Percentiles rank a stretch among this genome's conserved stretches.
Conservation (phyloP, 2,329 filamentous ascomycete genomes). For the Colletotrichum brevisporum region DNA sequence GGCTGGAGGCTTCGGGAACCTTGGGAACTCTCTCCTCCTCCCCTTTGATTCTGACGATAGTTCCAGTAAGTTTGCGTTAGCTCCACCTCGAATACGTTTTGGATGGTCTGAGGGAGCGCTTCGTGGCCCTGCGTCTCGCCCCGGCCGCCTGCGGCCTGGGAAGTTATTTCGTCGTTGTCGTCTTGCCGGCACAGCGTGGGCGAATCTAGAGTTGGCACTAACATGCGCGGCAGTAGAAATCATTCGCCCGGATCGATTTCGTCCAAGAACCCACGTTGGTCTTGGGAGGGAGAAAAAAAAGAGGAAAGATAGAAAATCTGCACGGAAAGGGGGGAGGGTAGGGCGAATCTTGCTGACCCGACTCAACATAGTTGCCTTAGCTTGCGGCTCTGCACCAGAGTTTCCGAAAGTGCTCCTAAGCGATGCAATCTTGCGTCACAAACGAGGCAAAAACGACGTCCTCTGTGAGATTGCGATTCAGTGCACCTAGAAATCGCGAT, state of each 20-base stretch:
- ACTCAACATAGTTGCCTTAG: neutral
- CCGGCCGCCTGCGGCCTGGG: slow-evolving; percentile 11
- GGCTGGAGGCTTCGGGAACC: slow-evolving; percentile 20
- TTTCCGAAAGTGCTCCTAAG: slow-evolving; percentile 1
- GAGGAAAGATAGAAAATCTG: neutral
- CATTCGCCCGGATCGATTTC: neutral
- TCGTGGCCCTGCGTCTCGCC: slow-evolving; percentile 9
- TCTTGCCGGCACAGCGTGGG: neutral
- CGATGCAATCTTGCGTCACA: slow-evolving; percentile 3
- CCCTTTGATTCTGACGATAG: slow-evolving; percentile 23
- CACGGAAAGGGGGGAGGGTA: too few relatives aligned
- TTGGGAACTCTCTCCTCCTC: slow-evolving; percentile 12
- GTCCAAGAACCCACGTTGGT: slow-evolving; percentile 3
- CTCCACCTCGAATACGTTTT: slow-evolving; percentile 32
- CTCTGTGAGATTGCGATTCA: neutral
- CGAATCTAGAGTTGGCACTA: too few relatives aligned
- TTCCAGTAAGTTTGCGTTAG: slow-evolving; percentile 22
- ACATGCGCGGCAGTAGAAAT: slow-evolving; percentile 5
- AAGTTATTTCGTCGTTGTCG: slow-evolving; percentile 5
- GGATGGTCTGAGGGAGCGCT: neutral
- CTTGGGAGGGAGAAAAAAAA: neutral
- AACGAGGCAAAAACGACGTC: slow-evolving; percentile 25
- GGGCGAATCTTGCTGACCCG: neutral
- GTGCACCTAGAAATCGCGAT: neutral
- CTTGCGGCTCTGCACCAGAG: slow-evolving; percentile 14